phyloP scores from a whole-genome alignment of 2,329 filamentous ascomycete genomes.

The Phialophora macrospora region DNA sequence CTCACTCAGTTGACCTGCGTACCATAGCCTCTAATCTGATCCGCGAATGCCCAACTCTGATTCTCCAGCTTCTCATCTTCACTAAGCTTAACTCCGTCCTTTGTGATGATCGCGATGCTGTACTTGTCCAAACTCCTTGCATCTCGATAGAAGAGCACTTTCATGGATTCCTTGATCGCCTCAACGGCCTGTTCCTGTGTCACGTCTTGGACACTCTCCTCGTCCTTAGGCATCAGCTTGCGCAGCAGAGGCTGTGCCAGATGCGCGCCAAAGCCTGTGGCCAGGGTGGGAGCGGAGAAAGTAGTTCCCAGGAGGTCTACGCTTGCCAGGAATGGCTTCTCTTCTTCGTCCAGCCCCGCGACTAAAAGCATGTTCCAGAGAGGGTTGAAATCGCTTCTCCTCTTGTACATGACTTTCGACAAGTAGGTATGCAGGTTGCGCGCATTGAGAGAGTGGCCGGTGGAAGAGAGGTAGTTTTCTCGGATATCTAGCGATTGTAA shows the following conservation, averaged over 20 bases:
- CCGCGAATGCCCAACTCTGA: constrained; percentile 98
- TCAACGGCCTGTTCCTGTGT: constrained; percentile 78
- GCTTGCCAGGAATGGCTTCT: constrained; percentile 85
- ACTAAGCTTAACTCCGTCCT: constrained; percentile 80
- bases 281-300: constrained; percentile 83
- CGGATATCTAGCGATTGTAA: constrained; percentile 83
- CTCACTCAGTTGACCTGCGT: constrained; percentile 67
- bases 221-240: constrained; percentile 81
- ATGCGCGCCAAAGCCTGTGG: constrained; percentile 91
- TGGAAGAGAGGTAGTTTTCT: constrained; percentile 75
- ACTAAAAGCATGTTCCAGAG: constrained; percentile 96
- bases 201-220: constrained; percentile 66
- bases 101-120: constrained; percentile 86
- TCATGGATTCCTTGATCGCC: constrained; percentile 91
- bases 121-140: constrained; percentile 90
- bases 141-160: constrained; percentile 96
- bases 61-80: constrained; percentile 86
- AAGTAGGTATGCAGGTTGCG: constrained; percentile 97
- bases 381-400: constrained; percentile 93
- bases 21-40: constrained; percentile 91
- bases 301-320: constrained; percentile 93
- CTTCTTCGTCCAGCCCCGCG: constrained; percentile 79
- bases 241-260: constrained; percentile 92
- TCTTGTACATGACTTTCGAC: constrained; percentile 92
- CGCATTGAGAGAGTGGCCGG: constrained; percentile 69